Percentiles rank a stretch among this genome's conserved stretches.
Conservation (phyloP, 2,329 filamentous ascomycete species). For the Leptographium galeiforme region DNA sequence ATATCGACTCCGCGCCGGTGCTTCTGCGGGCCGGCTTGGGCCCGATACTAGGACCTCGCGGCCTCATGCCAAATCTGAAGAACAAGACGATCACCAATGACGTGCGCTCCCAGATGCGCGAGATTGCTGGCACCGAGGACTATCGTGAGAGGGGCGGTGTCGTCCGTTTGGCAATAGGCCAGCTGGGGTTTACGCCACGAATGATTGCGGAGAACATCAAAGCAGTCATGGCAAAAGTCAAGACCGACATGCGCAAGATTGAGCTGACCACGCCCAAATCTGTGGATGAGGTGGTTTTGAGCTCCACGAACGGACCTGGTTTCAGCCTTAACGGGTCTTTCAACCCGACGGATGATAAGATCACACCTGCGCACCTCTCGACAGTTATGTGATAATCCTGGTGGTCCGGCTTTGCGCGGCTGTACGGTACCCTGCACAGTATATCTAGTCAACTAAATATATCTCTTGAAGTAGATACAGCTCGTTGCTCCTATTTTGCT, state of each 20-base stretch:
- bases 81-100: conserved; percentile 79
- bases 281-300: conserved; percentile 64
- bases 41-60: conserved; percentile 71
- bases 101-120: conserved; percentile 58
- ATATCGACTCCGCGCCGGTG: conserved; percentile 61
- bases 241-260: conserved; percentile 51
- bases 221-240: conserved; percentile 60
- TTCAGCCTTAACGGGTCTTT: conserved; percentile 77
- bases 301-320: conserved; percentile 75
- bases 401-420: neutral
- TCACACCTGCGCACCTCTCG: conserved; percentile 38
- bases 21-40: conserved; percentile 73
- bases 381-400: conserved; percentile 33
- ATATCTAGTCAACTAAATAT: neutral
- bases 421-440: neutral
- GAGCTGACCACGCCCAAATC: conserved; percentile 56
- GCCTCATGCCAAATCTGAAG: conserved; percentile 85
- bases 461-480: neutral
- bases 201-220: conserved; percentile 77
- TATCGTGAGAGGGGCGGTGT: conserved; percentile 81
- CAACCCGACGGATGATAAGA: conserved; percentile 42
- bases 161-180: conserved; percentile 79
- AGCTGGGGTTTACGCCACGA: conserved; percentile 77
- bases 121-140: conserved; percentile 70
- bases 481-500: neutral